Evolutionary conservation across 495 filamentous ascomycete species (phyloP), one percentile per base, ranked within the genome.

Genomic region (Apodospora peruviana): DNA sequence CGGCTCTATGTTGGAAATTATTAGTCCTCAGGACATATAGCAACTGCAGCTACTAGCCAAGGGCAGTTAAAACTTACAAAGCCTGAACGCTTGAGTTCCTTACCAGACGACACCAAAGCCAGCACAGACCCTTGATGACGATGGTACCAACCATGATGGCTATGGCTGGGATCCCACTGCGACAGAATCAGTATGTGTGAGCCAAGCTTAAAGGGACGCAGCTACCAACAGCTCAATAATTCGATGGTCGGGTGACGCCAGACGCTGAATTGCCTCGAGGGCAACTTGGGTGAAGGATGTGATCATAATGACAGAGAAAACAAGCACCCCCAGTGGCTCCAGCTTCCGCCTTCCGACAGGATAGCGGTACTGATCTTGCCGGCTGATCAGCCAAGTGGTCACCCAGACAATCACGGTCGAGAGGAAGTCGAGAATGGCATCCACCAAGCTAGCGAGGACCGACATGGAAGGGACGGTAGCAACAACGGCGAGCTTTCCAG

Each of bases 1-100:
- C 34, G 21, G 63, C 65, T 17, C 62, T 65, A 42, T 19, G 27
- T 7, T 17, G 4, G 18, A 19, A 5, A 85, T 75, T 0, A 83
- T 86, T 67, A 85, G 74, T 11, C 16, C 78, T 76, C 50, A 81
- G 77, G 53, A 83, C 10, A 22, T 23, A 22, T 16, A 2, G 5
- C 8, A 10, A 5, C 32, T 17, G 35, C 16, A 7, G 14, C 10
- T 8, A n/a, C n/a, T n/a, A n/a, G n/a, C n/a, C n/a, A n/a, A 41
- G 25, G 23, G 27, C 10, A 21, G 17, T 21, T 17, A 35, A 72
- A 2, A 85, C 87, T 57, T 47, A 72, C 29, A 96, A 65, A 0
- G 90, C 89, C 64, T 94, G 91, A 1, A 95, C 90, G 49, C 83
- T 88, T 8, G 86, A 90, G 59, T 95, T 95, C 29, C 85, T 87